These are phyloP conservation scores for Stentor coeruleus DNA, from an alignment of 73 alveolate genomes.

Conservation along the genomic window DNA sequence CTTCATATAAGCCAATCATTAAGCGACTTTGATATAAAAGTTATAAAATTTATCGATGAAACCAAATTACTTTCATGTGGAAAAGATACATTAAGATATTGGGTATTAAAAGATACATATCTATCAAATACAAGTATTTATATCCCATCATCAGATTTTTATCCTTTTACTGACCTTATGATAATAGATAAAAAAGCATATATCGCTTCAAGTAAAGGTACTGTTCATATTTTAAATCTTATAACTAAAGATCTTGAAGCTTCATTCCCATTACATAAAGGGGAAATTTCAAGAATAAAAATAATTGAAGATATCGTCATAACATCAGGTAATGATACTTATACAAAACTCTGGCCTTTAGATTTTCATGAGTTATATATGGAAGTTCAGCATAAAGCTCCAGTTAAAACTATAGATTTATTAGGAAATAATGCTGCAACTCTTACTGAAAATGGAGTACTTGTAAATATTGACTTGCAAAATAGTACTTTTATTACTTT, in stretches of 20 bases:
- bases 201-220: conserved; percentile 22
- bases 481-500: conserved; percentile 26
- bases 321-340: conserved; percentile 43
- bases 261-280: conserved; percentile 48
- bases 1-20: conserved; percentile 23
- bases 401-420: conserved; percentile 32
- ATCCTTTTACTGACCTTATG: conserved; percentile 27
- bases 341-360: conserved; percentile 41
- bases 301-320: conserved; percentile 34
- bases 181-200: conserved; percentile 15
- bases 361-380: conserved; percentile 38
- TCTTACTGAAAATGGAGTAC: conserved; percentile 30
- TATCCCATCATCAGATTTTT: conserved; percentile 50
- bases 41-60: conserved; percentile 27
- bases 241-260: conserved; percentile 42
- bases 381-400: conserved; percentile 44
- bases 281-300: conserved; percentile 31
- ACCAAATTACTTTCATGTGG: conserved; percentile 51
- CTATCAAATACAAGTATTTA: conserved; percentile 44
- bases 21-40: conserved; percentile 46
- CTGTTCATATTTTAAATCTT: conserved; percentile 44
- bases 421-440: conserved; percentile 33
- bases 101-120: conserved; percentile 49
- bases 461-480: conserved; percentile 37
- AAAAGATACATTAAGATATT: conserved; percentile 52